These are phyloP conservation scores for Volvariella volvacea DNA, from an alignment of 1,284 basidiomycete genomes.

Conservation along the genomic window DNA sequence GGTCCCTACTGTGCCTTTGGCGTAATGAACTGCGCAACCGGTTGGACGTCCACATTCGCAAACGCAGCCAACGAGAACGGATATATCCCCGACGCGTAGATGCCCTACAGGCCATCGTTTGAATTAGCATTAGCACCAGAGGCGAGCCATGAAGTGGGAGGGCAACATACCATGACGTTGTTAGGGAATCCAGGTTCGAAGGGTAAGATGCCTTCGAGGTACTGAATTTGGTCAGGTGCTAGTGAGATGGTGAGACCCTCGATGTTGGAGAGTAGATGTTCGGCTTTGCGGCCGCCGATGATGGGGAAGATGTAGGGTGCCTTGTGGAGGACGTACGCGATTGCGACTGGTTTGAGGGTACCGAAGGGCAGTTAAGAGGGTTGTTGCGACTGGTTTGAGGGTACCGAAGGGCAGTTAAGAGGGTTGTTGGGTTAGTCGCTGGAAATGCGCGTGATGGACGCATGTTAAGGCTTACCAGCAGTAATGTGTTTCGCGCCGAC, in stretches of 20 bases:
- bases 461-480: conserved; percentile 20
- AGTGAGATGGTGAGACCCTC: conserved; percentile 39
- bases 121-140: too few species aligned
- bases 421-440: too few species aligned
- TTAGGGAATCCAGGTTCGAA: conserved; percentile 41
- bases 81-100: too few species aligned
- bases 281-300: conserved; percentile 43
- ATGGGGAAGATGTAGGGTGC: conserved; percentile 43
- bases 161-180: conserved; percentile 28
- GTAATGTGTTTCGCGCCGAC: conserved; percentile 31
- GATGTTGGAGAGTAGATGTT: conserved; percentile 41
- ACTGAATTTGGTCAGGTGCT: conserved; percentile 33
- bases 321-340: conserved; percentile 45
- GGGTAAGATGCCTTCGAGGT: conserved; percentile 31
- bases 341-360: conserved; percentile 26
- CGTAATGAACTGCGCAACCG: too few species aligned
- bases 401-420: conserved; percentile 1
- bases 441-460: too few species aligned
- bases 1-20: too few species aligned
- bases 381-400: conserved; percentile 12
- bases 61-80: too few species aligned
- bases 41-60: too few species aligned
- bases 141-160: too few species aligned
- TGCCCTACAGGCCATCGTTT: too few species aligned
- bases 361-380: conserved; percentile 1